These are phyloP conservation scores for Cajanus cajan DNA, from an alignment of 306 rosid genomes.

Conservation along the genomic window DNA sequence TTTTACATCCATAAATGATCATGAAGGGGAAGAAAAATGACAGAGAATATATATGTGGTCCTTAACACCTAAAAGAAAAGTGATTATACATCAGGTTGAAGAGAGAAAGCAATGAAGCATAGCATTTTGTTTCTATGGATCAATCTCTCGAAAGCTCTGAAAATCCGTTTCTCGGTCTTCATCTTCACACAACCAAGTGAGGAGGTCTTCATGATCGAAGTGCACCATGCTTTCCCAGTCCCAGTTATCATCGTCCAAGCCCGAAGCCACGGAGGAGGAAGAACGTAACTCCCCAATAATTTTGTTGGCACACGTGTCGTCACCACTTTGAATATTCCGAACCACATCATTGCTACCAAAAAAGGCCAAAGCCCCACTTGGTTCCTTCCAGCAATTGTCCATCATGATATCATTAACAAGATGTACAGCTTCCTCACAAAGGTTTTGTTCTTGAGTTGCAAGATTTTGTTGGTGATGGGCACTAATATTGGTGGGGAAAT, in stretches of 20 bases:
- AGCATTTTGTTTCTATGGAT: slow-evolving; percentile 37
- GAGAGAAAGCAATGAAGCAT: slow-evolving; percentile 44
- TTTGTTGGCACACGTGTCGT: background rate
- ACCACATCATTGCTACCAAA: background rate
- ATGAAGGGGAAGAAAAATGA: background rate
- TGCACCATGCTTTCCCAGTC: slow-evolving; percentile 42
- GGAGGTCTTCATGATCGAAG: background rate
- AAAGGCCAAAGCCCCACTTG: slow-evolving; percentile 10
- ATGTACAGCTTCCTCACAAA: background rate
- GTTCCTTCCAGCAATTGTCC: slow-evolving; percentile 26
- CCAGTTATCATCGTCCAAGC: slow-evolving; percentile 23
- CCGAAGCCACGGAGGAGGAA: slow-evolving; percentile 14
- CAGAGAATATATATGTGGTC: no score
- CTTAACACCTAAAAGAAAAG: no score
- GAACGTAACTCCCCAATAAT: slow-evolving; percentile 21
- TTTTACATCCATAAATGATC: no score
- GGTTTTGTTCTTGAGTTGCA: no score
- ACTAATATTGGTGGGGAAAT: no score
- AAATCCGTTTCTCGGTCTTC: slow-evolving; percentile 34
- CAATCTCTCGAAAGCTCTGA: slow-evolving; percentile 11
- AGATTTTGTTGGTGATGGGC: no score
- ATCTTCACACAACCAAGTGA: slow-evolving; percentile 46
- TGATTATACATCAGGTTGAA: no score
- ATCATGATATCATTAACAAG: slow-evolving; percentile 31
- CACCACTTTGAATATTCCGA: background rate